These are phyloP conservation scores for Penicillium sp. DNA, from an alignment of 2,329 filamentous ascomycete species.

Conservation along the genomic window DNA sequence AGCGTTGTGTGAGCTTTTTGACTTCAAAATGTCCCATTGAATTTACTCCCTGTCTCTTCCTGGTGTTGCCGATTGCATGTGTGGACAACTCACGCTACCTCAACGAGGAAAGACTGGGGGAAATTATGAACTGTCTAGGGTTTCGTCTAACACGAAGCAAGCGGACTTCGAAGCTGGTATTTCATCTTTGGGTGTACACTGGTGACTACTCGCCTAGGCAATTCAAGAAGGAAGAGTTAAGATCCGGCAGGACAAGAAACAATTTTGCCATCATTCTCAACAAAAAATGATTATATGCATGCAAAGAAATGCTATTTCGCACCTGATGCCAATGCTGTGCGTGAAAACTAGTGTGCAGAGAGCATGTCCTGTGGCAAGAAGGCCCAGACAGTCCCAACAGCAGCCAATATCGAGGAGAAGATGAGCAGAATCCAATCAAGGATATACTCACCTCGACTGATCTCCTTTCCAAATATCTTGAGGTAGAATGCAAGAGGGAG, in stretches of 20 bases:
- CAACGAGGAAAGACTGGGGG: constrained; percentile 64
- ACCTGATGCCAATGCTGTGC: background rate
- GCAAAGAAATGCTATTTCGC: background rate
- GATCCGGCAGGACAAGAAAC: constrained; percentile 73
- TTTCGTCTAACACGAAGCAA: constrained; percentile 68
- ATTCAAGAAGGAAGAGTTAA: constrained; percentile 73
- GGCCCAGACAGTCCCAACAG: constrained; percentile 80
- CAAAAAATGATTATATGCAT: constrained; percentile 18
- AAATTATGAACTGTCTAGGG: constrained; percentile 75
- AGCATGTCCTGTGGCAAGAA: constrained; percentile 78
- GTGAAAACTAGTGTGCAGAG: constrained; percentile 44
- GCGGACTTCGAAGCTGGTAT: constrained; percentile 77
- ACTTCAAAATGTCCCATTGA: constrained; percentile 32
- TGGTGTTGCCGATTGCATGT: constrained; percentile 87
- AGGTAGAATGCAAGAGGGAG: constrained; percentile 86
- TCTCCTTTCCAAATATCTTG: constrained; percentile 77
- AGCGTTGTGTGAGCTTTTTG: constrained; percentile 70
- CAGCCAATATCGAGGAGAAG: constrained; percentile 67
- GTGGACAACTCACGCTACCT: constrained; percentile 89
- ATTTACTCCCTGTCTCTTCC: constrained; percentile 63
- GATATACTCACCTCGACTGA: constrained; percentile 62
- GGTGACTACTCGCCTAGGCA: constrained; percentile 29
- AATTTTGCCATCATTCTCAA: constrained; percentile 80
- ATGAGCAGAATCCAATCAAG: constrained; percentile 68
- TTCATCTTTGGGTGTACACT: constrained; percentile 74